Conservation (phyloP, 176 grass and related monocot species). For the Aegilops bicornis region DNA sequence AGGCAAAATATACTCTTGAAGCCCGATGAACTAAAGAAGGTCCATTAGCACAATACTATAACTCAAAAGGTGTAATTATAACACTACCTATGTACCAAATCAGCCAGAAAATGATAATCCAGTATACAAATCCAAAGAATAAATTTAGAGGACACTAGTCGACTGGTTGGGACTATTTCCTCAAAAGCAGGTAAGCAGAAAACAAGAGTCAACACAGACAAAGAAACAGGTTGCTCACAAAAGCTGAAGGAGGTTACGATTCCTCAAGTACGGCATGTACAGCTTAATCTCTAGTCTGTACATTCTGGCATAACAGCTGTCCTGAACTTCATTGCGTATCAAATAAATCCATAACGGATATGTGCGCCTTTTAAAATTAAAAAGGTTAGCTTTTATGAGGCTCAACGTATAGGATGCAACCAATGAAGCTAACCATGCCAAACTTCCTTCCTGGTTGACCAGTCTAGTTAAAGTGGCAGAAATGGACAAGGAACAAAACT, state of each 20-base stretch:
- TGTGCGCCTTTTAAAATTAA: neutral
- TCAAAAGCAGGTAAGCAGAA: neutral
- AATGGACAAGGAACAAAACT: conserved; percentile 18
- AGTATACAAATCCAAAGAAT: neutral
- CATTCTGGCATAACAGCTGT: neutral
- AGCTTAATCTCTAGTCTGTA: neutral
- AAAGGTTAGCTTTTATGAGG: neutral
- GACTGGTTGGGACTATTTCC: neutral
- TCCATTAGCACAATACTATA: neutral
- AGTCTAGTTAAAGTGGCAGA: neutral
- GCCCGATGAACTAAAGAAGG: neutral
- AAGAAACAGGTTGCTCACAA: neutral
- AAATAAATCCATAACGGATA: neutral
- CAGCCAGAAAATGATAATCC: neutral
- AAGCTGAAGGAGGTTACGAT: conserved; percentile 14
- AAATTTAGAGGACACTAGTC: neutral
- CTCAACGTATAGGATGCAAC: neutral
- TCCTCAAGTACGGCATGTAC: neutral
- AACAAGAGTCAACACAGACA: neutral
- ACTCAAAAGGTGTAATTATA: neutral
- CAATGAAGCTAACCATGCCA: neutral
- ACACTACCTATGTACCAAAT: neutral
- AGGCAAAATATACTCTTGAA: conserved; percentile 5
- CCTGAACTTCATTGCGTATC: neutral
- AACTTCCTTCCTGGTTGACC: neutral